Evolutionary conservation across 495 filamentous ascomycete species (phyloP).

Genomic region (Bombardia bombarda): DNA sequence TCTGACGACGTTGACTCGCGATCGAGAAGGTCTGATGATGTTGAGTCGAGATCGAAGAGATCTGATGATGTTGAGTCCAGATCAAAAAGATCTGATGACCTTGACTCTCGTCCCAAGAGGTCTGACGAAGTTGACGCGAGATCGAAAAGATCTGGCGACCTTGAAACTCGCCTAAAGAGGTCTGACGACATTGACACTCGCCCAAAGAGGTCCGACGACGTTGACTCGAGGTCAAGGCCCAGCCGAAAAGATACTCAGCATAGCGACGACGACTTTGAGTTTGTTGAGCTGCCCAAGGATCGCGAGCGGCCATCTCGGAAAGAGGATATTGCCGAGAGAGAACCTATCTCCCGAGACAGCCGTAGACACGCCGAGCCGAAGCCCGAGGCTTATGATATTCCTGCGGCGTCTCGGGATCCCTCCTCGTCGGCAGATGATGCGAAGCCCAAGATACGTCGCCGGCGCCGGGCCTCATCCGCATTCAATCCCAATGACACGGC

Average conservation of each 20-base stretch:
- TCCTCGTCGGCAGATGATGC: conserved; percentile 17
- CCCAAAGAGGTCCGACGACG: conserved; percentile 4
- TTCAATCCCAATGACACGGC: conserved; percentile 47
- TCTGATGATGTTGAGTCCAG: too few species aligned
- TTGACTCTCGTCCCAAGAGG: conserved; percentile 3
- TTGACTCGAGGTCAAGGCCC: conserved; percentile 16
- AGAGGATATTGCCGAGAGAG: conserved; percentile 8
- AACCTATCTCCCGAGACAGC: conserved; percentile 13
- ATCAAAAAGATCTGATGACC: too few species aligned
- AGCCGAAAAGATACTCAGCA: conserved; percentile 18
- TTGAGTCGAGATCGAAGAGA: conserved; percentile 15
- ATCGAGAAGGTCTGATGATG: too few species aligned
- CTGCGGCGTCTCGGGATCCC: conserved; percentile 10
- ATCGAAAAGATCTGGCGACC: conserved; percentile 5
- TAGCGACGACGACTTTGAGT: conserved; percentile 29
- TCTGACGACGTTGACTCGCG: too few species aligned
- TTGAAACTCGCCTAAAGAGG: conserved; percentile 3
- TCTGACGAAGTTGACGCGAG: conserved; percentile 17
- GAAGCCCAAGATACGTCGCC: conserved; percentile 21
- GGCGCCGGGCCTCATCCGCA: conserved; percentile 23
- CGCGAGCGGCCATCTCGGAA: conserved; percentile 15
- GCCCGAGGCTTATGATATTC: conserved; percentile 4
- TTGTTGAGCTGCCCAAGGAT: conserved; percentile 28
- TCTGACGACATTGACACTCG: conserved; percentile 4
- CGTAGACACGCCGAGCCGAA: conserved; percentile 15